Base-by-base conservation (phyloP, 169 alveolate species). In the Plasmodium berghei region DNA sequence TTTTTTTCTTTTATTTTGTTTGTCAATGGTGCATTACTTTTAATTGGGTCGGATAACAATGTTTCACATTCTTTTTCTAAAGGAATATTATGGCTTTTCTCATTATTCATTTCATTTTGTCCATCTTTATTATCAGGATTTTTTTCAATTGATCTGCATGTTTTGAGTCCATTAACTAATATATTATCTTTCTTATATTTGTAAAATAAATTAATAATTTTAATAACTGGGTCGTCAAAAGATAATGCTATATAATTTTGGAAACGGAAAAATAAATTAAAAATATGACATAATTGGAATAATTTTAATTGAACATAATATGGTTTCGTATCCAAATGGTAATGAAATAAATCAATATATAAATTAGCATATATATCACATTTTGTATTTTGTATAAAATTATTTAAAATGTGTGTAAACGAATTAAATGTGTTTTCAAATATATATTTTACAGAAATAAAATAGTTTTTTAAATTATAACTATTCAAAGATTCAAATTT, bases 211-310 rank as follows among this genome's bases (percentile, higher is more conserved):
- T 83, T 83, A 1, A 56, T 73, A 45, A 83, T 66, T 26, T 69
- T 85, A 48, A 83, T 18, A 12, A 40, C 42, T 26, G 90, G 90
- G 42, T 83, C 90, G n/a, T 62, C 62, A 40, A 83, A 83, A 5
- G 90, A 83, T 2, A 83, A 72, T 9, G 40, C 14, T 12, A 83
- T n/a, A 42, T 83, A 70, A 56, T 83, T 83, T 45, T 83, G 90
- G 62, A 34, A 83, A 2, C 90, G 64, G 40, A 83, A 83, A 20
- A 83, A 69, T 46, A 83, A 55, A 24, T 83, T 83, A 45, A 83
- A 46, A 40, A 83, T 55, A 69, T 83, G 90, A 54, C 90, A 83
- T 46, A 83, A 10, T 24, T 83, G 90, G 49, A 83, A 83, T 10
- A 83, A 40, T 26, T 69, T 83, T 61, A 83, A 42, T 12, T 83